These are phyloP conservation scores for Lizanozyma gosingica DNA, from an alignment of 1,139 yeast species.

Conservation along the genomic window DNA sequence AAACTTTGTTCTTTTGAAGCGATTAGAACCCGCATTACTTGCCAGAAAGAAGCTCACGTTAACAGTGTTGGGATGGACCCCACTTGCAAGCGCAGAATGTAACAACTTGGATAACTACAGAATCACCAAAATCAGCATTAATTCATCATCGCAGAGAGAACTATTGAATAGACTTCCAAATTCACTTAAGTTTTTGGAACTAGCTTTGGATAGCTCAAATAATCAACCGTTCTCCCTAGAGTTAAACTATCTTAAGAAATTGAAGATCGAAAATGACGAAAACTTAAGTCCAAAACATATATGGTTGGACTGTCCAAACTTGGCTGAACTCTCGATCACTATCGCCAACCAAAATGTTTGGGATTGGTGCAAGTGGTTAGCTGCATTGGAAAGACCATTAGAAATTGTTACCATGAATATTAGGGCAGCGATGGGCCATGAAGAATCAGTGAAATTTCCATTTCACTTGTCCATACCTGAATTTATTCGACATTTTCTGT, in stretches of 20 bases:
- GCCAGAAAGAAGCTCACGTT: not conserved
- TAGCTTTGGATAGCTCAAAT: not conserved
- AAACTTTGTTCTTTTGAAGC: not conserved
- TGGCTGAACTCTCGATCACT: not conserved
- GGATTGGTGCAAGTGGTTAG: not conserved
- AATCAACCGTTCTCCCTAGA: not conserved
- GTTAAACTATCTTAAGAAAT: not conserved
- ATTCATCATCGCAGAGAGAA: not conserved
- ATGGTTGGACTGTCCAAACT: not conserved
- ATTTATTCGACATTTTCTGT: not conserved
- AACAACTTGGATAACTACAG: not conserved
- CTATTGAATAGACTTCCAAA: not conserved
- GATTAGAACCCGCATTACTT: not conserved
- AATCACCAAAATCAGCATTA: not conserved
- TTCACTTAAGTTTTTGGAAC: not conserved
- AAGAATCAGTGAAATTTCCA: not conserved
- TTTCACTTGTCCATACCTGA: not conserved
- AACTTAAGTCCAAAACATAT: not conserved
- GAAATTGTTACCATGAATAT: not conserved
- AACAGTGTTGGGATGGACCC: not conserved
- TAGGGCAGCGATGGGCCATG: no score
- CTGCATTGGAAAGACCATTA: not conserved
- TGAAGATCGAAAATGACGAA: not conserved
- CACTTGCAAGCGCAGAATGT: not conserved
- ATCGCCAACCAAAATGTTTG: not conserved